A percentile compares a stretch with the other conserved stretches of the same genome.
These are phyloP conservation scores for Fusarium domesticum DNA, from an alignment of 2,329 filamentous ascomycete species.

Conservation along the genomic window DNA sequence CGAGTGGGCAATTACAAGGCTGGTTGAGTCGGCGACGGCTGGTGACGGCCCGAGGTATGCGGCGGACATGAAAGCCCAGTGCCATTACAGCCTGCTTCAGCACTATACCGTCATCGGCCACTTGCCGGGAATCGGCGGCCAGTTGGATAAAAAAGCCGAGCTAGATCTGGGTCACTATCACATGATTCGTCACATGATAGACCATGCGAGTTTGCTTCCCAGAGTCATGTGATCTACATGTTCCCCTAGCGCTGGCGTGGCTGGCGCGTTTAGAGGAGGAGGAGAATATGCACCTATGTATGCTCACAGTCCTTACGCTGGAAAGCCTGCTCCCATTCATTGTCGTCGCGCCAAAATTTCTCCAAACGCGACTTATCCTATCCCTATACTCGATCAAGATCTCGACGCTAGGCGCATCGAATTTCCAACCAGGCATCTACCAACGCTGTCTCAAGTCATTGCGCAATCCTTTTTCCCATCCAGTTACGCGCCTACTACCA, in stretches of 20 bases:
- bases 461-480: slow-evolving; percentile 3
- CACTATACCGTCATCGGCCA: slow-evolving; percentile 28
- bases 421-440: slow-evolving; percentile 10
- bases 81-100: too few relatives aligned
- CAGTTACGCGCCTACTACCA: slow-evolving; percentile 11
- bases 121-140: slow-evolving; percentile 25
- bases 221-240: slow-evolving; percentile 1
- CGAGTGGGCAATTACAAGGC: slow-evolving; percentile 1
- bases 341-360: slow-evolving; percentile 40
- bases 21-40: slow-evolving; percentile 31
- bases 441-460: slow-evolving; percentile 3
- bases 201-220: neutral
- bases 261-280: neutral
- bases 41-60: slow-evolving; percentile 39
- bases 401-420: slow-evolving; percentile 24
- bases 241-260: neutral
- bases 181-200: slow-evolving; percentile 4
- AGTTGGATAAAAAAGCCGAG: slow-evolving; percentile 21
- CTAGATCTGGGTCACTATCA: too few relatives aligned
- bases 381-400: slow-evolving; percentile 28
- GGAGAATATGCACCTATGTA: neutral
- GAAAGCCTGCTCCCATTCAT: slow-evolving; percentile 14
- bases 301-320: neutral
- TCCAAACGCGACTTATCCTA: slow-evolving; percentile 34
- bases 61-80: slow-evolving; percentile 21